Conservation (phyloP, 1,139 yeast species). For the Sugiyamaella neomexicana region DNA sequence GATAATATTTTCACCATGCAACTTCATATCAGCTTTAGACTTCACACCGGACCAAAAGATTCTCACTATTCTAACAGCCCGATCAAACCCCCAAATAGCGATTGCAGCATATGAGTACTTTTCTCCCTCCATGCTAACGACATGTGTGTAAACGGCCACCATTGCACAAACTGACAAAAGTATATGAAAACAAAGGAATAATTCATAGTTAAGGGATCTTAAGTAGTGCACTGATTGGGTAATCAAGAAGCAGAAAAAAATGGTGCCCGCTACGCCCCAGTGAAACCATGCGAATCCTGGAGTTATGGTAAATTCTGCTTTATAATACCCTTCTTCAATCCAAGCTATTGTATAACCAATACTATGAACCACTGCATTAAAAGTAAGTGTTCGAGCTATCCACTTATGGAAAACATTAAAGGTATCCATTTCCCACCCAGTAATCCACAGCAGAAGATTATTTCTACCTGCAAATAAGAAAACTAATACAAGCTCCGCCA, state of each 20-base stretch:
- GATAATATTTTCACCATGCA: slow-evolving; percentile 34
- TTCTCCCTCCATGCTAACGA: slow-evolving; percentile 34
- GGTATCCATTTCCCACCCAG: slow-evolving; percentile 66
- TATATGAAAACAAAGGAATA: slow-evolving; percentile 59
- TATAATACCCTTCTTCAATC: slow-evolving; percentile 44
- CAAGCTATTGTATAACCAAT: slow-evolving; percentile 21
- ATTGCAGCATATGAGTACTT: slow-evolving; percentile 43
- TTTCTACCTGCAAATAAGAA: slow-evolving; percentile 66
- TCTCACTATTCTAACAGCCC: slow-evolving; percentile 7
- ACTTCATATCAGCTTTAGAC: slow-evolving; percentile 42
- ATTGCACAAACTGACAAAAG: slow-evolving; percentile 56
- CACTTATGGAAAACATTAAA: slow-evolving; percentile 67
- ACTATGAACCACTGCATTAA: slow-evolving; percentile 46
- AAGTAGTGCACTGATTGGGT: slow-evolving; percentile 24
- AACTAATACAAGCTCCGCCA: slow-evolving; percentile 52
- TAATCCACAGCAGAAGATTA: slow-evolving; percentile 59
- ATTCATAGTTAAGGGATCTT: slow-evolving; percentile 25
- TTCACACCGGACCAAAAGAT: slow-evolving; percentile 44
- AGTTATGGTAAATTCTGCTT: background rate
- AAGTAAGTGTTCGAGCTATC: slow-evolving; percentile 55
- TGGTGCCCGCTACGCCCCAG: slow-evolving; percentile 56
- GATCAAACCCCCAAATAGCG: slow-evolving; percentile 45
- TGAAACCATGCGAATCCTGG: slow-evolving; percentile 6
- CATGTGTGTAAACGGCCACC: slow-evolving; percentile 61
- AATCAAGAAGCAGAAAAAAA: slow-evolving; percentile 20